Conservation (phyloP, 352 stramenopile genomes). For the Globisporangium cederbergense region DNA sequence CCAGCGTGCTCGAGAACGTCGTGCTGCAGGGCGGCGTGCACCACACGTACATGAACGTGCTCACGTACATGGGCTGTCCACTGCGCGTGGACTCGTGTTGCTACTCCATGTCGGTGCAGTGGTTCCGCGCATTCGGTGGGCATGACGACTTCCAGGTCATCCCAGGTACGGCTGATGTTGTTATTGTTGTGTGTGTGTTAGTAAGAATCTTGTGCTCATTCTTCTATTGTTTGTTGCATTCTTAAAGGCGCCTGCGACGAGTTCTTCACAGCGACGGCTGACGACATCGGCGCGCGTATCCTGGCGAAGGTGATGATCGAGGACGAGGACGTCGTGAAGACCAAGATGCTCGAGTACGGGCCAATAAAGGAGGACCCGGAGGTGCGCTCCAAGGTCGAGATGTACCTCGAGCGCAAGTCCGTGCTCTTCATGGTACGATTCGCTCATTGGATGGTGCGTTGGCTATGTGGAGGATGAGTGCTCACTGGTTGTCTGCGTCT, state of each 20-base stretch:
- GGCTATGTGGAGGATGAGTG: neutral
- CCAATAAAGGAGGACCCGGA: slow-evolving; percentile 81
- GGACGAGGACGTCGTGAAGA: slow-evolving; percentile 63
- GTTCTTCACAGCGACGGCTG: slow-evolving; percentile 76
- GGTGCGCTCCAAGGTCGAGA: slow-evolving; percentile 85
- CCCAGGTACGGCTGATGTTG: slow-evolving; percentile 22
- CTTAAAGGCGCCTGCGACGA: slow-evolving; percentile 41
- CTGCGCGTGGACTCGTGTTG: slow-evolving; percentile 61
- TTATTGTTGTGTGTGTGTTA: neutral
- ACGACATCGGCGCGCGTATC: slow-evolving; percentile 77
- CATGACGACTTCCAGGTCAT: slow-evolving; percentile 75
- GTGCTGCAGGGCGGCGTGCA: slow-evolving; percentile 78
- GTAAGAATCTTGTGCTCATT: neutral
- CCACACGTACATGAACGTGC: slow-evolving; percentile 79
- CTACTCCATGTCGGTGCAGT: slow-evolving; percentile 66
- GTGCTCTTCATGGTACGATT: slow-evolving; percentile 72
- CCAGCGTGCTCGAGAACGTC: slow-evolving; percentile 64
- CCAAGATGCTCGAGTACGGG: slow-evolving; percentile 81
- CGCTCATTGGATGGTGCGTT: neutral
- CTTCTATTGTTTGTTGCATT: neutral
- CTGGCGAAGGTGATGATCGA: slow-evolving; percentile 75
- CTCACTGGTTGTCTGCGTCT: neutral
- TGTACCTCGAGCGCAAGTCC: slow-evolving; percentile 74
- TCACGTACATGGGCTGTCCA: slow-evolving; percentile 67
- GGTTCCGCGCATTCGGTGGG: slow-evolving; percentile 66